Evolutionary conservation across 140 eudicot species (phyloP), one percentile per base, ranked within the genome.

Genomic region (Bidens hawaiensis): DNA sequence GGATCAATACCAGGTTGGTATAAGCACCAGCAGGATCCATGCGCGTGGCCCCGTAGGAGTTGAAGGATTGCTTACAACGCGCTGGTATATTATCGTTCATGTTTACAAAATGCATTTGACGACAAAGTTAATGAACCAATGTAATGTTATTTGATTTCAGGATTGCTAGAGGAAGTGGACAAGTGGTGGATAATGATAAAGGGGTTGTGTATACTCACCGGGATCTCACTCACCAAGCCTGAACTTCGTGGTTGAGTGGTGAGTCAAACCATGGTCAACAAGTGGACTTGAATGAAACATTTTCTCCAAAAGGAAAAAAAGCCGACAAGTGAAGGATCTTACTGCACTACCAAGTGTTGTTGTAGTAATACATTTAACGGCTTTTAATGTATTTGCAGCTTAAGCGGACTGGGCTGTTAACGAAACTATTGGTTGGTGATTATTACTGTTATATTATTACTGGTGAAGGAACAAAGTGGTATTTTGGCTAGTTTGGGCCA

Each of bases 1-100:
- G 47, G 68, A 58, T 62, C 73, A 81, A 85, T 34, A 74, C 59
- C 52, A 94, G 99, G 99, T 94, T 33, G 99, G 99, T 15, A 81
- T 94, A 63, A 94, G 99, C 77, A 94, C 99, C 13, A 80, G 99
- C 67, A 85, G 97, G 68, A 94, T 94, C 68, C 99, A 94, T 75
- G 97, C 99, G 54, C 97, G 99, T 70, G 99, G 99, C 27, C 99
- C 99, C 2, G 99, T 94, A 41, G 99, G 99, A 34, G 96, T 94
- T 49, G 97, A 94, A 67, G 97, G 99, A 25, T 73, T 94, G 81
- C 84, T 94, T 42, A 94, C 99, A 27, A 94, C 99, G 11, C 80
- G 95, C 60, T 94, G 99, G 99, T 94, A 81, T 54, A n/a, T 54
- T 27, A 27, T 54, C 30, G 90, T 64, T 19, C 23, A 1, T 51